Percentiles rank a stretch among this genome's conserved stretches.
Evolutionary conservation across 768 basidiomycete genomes (phyloP).

Genomic region (Podaxis sp.): DNA sequence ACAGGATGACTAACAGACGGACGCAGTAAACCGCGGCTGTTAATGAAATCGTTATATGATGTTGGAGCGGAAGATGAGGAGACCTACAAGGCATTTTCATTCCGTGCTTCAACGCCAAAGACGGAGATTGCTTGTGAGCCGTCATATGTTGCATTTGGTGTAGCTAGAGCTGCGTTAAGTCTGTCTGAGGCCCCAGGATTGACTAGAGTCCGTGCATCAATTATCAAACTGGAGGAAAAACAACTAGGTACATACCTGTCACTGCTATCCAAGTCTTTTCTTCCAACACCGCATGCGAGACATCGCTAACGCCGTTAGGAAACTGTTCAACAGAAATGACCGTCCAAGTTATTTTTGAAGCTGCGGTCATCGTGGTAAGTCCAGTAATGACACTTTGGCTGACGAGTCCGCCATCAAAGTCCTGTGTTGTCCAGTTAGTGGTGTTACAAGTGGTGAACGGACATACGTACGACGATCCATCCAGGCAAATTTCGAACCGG

Average conservation of each 20-base stretch:
- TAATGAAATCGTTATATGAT: not conserved
- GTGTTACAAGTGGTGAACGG: not conserved
- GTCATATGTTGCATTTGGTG: slow-evolving; percentile 45
- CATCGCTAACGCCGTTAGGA: slow-evolving; percentile 40
- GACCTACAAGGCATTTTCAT: slow-evolving; percentile 44
- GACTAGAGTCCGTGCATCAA: slow-evolving; percentile 28
- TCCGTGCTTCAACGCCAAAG: slow-evolving; percentile 32
- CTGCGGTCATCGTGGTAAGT: slow-evolving; percentile 28
- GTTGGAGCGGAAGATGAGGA: not conserved
- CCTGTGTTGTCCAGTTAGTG: slow-evolving; percentile 32
- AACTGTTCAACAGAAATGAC: slow-evolving; percentile 42
- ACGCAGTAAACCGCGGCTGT: slow-evolving; percentile 34
- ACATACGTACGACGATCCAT: slow-evolving; percentile 52
- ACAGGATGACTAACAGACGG: slow-evolving; percentile 25
- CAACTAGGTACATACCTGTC: slow-evolving; percentile 38
- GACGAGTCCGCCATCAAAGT: slow-evolving; percentile 58
- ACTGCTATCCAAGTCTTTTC: slow-evolving; percentile 57
- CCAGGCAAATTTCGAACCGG: slow-evolving; percentile 45
- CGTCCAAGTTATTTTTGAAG: slow-evolving; percentile 45
- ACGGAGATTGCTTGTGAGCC: slow-evolving; percentile 49
- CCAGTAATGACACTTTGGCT: slow-evolving; percentile 41
- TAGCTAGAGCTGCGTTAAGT: slow-evolving; percentile 35
- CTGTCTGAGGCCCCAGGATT: slow-evolving; percentile 39
- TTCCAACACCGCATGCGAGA: slow-evolving; percentile 46
- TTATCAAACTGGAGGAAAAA: not conserved